phyloP scores from a whole-genome alignment of 495 filamentous ascomycete species.

The Aeminium ludgeri region DNA sequence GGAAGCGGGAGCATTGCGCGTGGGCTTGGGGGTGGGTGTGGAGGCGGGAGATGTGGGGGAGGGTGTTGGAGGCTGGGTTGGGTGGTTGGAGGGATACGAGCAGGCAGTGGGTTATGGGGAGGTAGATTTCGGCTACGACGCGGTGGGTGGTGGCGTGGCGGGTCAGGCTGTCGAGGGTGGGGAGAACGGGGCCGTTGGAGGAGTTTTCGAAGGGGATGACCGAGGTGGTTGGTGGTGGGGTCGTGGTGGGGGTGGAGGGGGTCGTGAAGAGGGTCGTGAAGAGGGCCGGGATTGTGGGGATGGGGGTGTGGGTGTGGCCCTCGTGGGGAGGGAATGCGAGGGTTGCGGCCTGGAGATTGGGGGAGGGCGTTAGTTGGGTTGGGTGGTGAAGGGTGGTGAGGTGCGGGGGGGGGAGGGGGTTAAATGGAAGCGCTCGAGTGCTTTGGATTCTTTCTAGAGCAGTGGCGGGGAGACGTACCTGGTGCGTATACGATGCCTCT shows the following conservation, averaged over 20 bases:
- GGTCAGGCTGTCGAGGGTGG: conserved; percentile 75
- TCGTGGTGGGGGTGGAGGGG: too few relatives aligned
- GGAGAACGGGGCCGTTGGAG: conserved; percentile 77
- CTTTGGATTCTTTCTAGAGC: too few relatives aligned
- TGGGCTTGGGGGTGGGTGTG: conserved; percentile 92
- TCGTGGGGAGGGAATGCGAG: too few relatives aligned
- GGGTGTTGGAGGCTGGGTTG: too few relatives aligned
- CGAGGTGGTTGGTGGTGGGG: too few relatives aligned
- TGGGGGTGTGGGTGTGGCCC: too few relatives aligned
- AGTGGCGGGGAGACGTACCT: conserved; percentile 49
- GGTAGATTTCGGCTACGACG: conserved; percentile 66
- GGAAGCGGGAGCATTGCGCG: conserved; percentile 74
- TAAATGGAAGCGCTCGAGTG: too few relatives aligned
- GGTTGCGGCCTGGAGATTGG: too few relatives aligned
- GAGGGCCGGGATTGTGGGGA: conserved; percentile 44
- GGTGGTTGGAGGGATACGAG: conserved; percentile 32
- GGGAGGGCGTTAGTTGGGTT: conserved; percentile 11
- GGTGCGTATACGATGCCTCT: conserved; percentile 72
- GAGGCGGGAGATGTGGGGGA: conserved; percentile 34
- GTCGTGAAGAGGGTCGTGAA: conserved; percentile 58
- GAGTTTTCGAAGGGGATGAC: conserved; percentile 95
- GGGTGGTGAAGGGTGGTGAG: background rate
- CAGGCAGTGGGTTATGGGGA: conserved; percentile 74
- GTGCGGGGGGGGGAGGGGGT: too few relatives aligned
- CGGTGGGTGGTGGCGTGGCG: conserved; percentile 51